phyloP scores from a whole-genome alignment of 148 eudicot species.

The Vaccinium myrtillus region DNA sequence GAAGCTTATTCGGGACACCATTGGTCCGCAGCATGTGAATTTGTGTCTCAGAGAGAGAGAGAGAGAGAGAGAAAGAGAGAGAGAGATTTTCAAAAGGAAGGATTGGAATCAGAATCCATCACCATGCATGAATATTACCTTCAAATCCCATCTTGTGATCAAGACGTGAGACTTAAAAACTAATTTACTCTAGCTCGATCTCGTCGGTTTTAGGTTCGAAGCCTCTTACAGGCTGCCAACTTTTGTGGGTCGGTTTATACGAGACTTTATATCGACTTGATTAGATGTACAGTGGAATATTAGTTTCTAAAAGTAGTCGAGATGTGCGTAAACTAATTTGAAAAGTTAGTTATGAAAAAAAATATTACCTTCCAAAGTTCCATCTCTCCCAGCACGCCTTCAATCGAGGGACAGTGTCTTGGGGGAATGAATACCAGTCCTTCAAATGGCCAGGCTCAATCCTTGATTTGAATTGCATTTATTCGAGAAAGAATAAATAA shows the following conservation, averaged over 20 bases:
- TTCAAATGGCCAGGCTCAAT: neutral
- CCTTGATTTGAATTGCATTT: neutral
- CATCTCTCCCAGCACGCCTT: constrained; percentile 1
- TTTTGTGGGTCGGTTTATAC: neutral
- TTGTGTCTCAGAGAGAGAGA: neutral
- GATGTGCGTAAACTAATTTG: neutral
- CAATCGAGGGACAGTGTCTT: constrained; percentile 13
- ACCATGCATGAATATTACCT: constrained; percentile 12
- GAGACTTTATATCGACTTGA: neutral
- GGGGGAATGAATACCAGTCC: constrained; percentile 1
- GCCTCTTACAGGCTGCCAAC: neutral
- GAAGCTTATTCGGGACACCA: neutral
- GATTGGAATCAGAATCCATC: constrained; percentile 1
- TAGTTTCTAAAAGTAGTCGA: too few relatives aligned
- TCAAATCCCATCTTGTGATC: neutral
- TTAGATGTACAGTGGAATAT: neutral
- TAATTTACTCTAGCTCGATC: too few relatives aligned
- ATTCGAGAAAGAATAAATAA: neutral
- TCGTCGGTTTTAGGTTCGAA: neutral
- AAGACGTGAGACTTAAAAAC: neutral
- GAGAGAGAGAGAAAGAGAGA: neutral
- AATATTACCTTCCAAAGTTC: neutral
- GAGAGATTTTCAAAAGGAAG: neutral
- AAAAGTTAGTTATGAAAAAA: too few relatives aligned
- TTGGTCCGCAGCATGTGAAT: constrained; percentile 12